Base-by-base conservation (phyloP, 768 basidiomycete genomes). In the Sistotremastrum suecicum region DNA sequence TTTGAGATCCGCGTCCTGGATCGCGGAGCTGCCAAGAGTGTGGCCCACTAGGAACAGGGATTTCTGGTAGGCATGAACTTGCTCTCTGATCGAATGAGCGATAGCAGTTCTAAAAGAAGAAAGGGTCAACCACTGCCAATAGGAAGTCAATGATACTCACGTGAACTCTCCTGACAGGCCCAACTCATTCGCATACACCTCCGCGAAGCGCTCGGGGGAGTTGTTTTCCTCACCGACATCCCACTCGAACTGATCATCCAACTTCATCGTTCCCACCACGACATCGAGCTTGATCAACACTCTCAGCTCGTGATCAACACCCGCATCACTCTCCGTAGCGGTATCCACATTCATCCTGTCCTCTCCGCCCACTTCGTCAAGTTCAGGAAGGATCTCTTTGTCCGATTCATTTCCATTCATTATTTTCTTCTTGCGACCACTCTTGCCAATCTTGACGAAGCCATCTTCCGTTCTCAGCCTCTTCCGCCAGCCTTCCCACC, bases 171-270 rank as follows among this genome's bases (percentile, higher is more conserved):
- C 88, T 30, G 74, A 74, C 29, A 99, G 64, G 4, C 95, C 95
- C 28, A 99, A 65, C 52, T 99, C 95, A 20, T 76, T 74, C 2
- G 78, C 68, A 58, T 95, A 94, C 0, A 81, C 71, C 50, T 84
- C 82, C 5, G 95, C 89, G 61, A 98, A 98, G 29, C 83, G 79
- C 63, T 99, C 95, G 0, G 94, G 92, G 0, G 82, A 83, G 3
- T 86, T 82, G 40, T 72, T 69, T 20, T 68, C 63, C 46, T 84
- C 89, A 53, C 82, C 82, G 35, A 97, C 63, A 60, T 99, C 94
- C 95, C 95, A 99, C 59, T 98, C 95, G 56, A 98, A 94, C 56
- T 91, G 85, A 62, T 99, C 95, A 46, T 89, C 85, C 28, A 99
- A 73, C 61, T 92, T 91, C 66, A 91, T 77, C 5, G 82, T 78